Evolutionary conservation across 331 rosid genomes (phyloP).

Genomic region (Malus hybrid): DNA sequence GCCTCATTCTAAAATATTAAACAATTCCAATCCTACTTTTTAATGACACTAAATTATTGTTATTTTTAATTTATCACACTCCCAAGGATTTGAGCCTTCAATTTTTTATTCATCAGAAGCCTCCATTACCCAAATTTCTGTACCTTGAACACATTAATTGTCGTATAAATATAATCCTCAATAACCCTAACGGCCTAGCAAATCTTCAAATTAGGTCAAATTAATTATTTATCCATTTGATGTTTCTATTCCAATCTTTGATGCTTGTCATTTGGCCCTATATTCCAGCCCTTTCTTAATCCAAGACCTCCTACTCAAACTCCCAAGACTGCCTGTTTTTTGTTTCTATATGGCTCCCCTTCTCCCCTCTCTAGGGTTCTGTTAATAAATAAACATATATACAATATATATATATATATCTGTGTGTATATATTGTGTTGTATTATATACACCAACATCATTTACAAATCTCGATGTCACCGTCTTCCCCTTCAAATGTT

Average conservation of each 20-base stretch:
- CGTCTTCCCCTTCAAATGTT: neutral
- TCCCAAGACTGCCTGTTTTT: slow-evolving; percentile 34
- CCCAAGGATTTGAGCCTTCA: neutral
- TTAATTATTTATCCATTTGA: slow-evolving; percentile 38
- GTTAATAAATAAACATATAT: neutral
- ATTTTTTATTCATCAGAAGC: slow-evolving; percentile 29
- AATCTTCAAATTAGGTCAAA: slow-evolving; percentile 17
- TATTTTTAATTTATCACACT: neutral
- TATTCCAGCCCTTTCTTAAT: slow-evolving; percentile 12
- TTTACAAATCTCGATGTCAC: slow-evolving; percentile 50
- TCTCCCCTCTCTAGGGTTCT: slow-evolving; percentile 9
- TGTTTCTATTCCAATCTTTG: slow-evolving; percentile 80
- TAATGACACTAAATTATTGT: slow-evolving; percentile 13
- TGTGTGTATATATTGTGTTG: neutral
- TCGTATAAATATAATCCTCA: slow-evolving; percentile 9
- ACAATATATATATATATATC: too few relatives aligned
- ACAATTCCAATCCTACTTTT: slow-evolving; percentile 20
- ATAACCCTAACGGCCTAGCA: slow-evolving; percentile 16
- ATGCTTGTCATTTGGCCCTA: slow-evolving; percentile 18
- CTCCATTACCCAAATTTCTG: slow-evolving; percentile 49
- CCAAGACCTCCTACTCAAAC: slow-evolving; percentile 41
- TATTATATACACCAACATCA: slow-evolving; percentile 5
- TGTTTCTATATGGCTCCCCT: slow-evolving; percentile 24
- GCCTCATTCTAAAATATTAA: slow-evolving; percentile 12
- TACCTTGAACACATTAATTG: slow-evolving; percentile 49